Percentiles rank a stretch among this genome's conserved stretches.
Evolutionary conservation across 371 early-diverging fungal species (phyloP).

Genomic region (Rhizopus delemar): DNA sequence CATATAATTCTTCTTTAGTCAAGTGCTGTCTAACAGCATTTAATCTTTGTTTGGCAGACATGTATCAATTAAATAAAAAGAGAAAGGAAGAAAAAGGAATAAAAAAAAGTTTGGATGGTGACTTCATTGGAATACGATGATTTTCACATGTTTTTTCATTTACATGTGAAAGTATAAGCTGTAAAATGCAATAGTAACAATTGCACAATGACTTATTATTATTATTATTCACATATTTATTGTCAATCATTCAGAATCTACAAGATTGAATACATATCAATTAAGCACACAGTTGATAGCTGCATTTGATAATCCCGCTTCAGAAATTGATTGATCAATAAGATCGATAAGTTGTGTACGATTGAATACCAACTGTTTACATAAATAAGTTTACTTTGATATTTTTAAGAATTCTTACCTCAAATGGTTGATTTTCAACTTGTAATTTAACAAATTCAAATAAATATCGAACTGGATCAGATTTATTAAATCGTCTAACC

Average conservation of each 20-base stretch:
- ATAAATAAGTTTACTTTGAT: neutral
- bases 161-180: too few relatives aligned
- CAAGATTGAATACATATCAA: conserved; percentile 9
- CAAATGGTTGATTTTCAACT: conserved; percentile 63
- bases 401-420: conserved; percentile 46
- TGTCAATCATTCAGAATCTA: too few relatives aligned
- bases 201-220: too few relatives aligned
- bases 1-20: conserved; percentile 27
- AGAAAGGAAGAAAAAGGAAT: neutral
- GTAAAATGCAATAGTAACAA: too few relatives aligned
- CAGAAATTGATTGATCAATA: conserved; percentile 62
- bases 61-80: neutral
- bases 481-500: conserved; percentile 65
- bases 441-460: conserved; percentile 72
- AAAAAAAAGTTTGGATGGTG: neutral
- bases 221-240: neutral
- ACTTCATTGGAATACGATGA: too few relatives aligned
- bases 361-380: conserved; percentile 59
- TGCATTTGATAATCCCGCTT: conserved; percentile 70
- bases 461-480: conserved; percentile 63
- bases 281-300: conserved; percentile 48
- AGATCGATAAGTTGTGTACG: conserved; percentile 62
- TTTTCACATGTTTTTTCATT: too few relatives aligned
- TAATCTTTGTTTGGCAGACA: conserved; percentile 7
- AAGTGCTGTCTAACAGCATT: conserved; percentile 8